phyloP scores from a whole-genome alignment of 2,329 filamentous ascomycete genomes.

The Neofusicoccum sp. region DNA sequence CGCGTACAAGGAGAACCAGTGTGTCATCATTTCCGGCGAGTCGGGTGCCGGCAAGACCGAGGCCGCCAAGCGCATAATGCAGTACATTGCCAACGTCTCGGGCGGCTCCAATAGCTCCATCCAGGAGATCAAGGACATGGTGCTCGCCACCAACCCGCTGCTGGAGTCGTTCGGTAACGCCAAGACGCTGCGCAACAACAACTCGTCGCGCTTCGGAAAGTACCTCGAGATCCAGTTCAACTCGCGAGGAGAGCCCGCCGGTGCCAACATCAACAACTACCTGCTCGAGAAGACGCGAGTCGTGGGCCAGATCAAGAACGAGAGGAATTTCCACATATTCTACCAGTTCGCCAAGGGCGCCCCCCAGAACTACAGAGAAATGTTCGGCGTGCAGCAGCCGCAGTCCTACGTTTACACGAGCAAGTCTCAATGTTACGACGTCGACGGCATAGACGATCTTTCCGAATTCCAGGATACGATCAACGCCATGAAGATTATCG shows the following conservation, averaged over 20 bases:
- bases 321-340: slow-evolving; percentile 99
- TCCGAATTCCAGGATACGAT: slow-evolving; percentile 89
- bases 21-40: slow-evolving; percentile 98
- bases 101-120: slow-evolving; percentile 83
- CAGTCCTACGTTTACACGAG: slow-evolving; percentile 94
- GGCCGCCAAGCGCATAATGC: slow-evolving; percentile 98
- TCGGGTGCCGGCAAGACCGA: slow-evolving; percentile 98
- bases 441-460: slow-evolving; percentile 89
- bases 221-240: slow-evolving; percentile 99
- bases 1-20: slow-evolving; percentile 98
- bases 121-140: slow-evolving; percentile 98
- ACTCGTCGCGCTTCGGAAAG: slow-evolving; percentile 97
- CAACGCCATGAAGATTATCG: slow-evolving; percentile 93
- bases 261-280: slow-evolving; percentile 98
- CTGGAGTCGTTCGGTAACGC: slow-evolving; percentile 98
- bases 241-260: slow-evolving; percentile 83
- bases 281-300: slow-evolving; percentile 94
- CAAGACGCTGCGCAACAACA: slow-evolving; percentile 97
- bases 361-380: slow-evolving; percentile 60
- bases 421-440: slow-evolving; percentile 90
- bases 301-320: slow-evolving; percentile 90
- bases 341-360: slow-evolving; percentile 98
- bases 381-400: slow-evolving; percentile 88
- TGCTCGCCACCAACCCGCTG: slow-evolving; percentile 94
- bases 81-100: slow-evolving; percentile 98